These are phyloP conservation scores for Flaveria bidentis DNA, from an alignment of 129 eudicot species.

Conservation along the genomic window DNA sequence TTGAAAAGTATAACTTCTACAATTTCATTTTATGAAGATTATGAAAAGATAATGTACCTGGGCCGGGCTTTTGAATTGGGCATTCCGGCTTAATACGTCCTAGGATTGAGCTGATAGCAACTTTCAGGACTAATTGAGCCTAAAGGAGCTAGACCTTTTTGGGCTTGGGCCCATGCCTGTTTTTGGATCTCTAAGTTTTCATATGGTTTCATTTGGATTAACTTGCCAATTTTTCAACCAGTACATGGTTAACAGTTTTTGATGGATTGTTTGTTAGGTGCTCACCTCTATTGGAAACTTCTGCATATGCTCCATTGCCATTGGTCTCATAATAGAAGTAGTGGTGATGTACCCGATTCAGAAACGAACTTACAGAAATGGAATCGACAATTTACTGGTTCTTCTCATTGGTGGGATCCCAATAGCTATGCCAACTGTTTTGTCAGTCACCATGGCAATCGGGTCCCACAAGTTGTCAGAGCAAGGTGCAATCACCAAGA, in stretches of 20 bases:
- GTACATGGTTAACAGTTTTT: not conserved
- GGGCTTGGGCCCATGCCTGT: not conserved
- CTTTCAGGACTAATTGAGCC: not conserved
- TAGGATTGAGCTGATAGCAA: not conserved
- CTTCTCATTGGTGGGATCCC: slow-evolving; percentile 94
- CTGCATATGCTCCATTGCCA: slow-evolving; percentile 79
- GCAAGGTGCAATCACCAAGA: slow-evolving; percentile 94
- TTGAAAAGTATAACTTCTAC: not conserved
- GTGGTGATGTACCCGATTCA: slow-evolving; percentile 91
- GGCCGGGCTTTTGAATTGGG: not conserved
- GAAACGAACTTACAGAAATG: slow-evolving; percentile 76
- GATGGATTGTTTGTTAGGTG: slow-evolving; percentile 44
- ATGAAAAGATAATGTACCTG: not conserved
- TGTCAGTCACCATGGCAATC: slow-evolving; percentile 92
- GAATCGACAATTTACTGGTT: slow-evolving; percentile 81
- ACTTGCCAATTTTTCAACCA: not conserved
- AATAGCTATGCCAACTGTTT: slow-evolving; percentile 92
- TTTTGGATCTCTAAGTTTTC: not conserved
- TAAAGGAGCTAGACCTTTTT: not conserved
- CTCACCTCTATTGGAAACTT: slow-evolving; percentile 76
- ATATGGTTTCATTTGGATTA: not conserved
- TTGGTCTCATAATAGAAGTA: slow-evolving; percentile 67
- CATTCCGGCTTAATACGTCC: not conserved
- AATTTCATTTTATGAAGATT: not conserved
- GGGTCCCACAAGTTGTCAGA: slow-evolving; percentile 84